Evolutionary conservation across 1,139 yeast genomes (phyloP), one percentile per base, ranked within the genome.

Genomic region (Debaryomycetaceae sp.): DNA sequence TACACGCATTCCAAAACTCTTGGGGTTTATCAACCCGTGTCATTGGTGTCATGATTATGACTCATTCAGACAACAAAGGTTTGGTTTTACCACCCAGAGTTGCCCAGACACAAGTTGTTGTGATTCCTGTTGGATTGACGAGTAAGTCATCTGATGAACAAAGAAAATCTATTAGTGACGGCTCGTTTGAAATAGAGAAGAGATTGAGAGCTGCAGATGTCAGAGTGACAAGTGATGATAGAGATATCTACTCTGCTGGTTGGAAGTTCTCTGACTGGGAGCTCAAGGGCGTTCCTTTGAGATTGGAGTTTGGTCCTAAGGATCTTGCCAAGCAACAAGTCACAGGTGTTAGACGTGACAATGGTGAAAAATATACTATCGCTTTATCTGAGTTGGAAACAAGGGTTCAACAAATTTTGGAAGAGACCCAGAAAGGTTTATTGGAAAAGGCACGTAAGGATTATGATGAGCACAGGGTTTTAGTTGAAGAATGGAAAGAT

Each of bases 1-100:
- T 90, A 42, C 81, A 73, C 59, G 97, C 95, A 31, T 89, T 85
- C 81, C 99, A 95, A 75, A 95, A 95, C 78, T 91, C 98, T 8
- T 95, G 99, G 99, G 99, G 99, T 71, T 76, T 93, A 59, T 90
- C 98, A 40, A 95, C 99, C 50, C 89, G 99, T 72, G 95, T 87
- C 53, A 91, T 95, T 65, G 99, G 99, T 78, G 99, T 95, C 55
- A 93, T 93, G 99, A 87, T 89, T 50, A 95, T 95, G 99, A 83
- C 90, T 49, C 99, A 95, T 68, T 90, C 98, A 37, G 99, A 95
- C 71, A 91, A 95, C 78, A 91, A 90, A 77, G 99, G 99, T 65
- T 78, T 95, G 60, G 99, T 95, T 41, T 78, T 95, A 57, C 99
- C 99, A 50, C 99, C 99, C 58, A 81, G 97, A 63, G 97, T 93